Evolutionary conservation across 2,329 filamentous ascomycete genomes (phyloP).

Genomic region (Botrytis porri): DNA sequence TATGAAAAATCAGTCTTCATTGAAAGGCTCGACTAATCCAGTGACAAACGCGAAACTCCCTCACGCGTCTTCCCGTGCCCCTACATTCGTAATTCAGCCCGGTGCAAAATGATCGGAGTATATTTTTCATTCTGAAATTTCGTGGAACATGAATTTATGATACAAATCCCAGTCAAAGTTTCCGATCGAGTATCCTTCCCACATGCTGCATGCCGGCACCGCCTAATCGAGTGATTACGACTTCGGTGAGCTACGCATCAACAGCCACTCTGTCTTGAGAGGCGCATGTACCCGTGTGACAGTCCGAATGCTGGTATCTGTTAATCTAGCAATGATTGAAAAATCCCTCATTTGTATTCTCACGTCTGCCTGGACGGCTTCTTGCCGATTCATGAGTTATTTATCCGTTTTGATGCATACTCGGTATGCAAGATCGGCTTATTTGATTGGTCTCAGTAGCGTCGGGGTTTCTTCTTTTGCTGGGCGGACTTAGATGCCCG

Average conservation of each 20-base stretch:
- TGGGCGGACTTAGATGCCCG: not conserved
- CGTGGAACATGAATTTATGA: not conserved
- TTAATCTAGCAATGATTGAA: not conserved
- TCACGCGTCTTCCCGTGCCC: not conserved
- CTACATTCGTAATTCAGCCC: not conserved
- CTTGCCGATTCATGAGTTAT: not conserved
- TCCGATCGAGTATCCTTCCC: not conserved
- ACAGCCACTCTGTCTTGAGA: not conserved
- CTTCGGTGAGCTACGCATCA: not conserved
- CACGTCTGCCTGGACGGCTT: not conserved
- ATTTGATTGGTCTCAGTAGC: not conserved
- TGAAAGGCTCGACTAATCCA: not conserved
- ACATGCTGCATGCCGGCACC: not conserved
- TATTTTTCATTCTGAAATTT: not conserved
- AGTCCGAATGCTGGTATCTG: not conserved
- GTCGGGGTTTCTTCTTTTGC: not conserved
- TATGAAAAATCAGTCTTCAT: not conserved
- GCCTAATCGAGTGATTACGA: not conserved
- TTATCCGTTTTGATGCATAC: not conserved
- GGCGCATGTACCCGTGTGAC: not conserved
- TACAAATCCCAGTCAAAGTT: not conserved
- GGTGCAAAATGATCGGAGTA: no score
- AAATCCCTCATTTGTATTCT: not conserved
- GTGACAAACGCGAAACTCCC: not conserved
- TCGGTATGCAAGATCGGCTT: not conserved